Evolutionary conservation across 129 eudicot genomes (phyloP).

Genomic region (Deinandra increscens): DNA sequence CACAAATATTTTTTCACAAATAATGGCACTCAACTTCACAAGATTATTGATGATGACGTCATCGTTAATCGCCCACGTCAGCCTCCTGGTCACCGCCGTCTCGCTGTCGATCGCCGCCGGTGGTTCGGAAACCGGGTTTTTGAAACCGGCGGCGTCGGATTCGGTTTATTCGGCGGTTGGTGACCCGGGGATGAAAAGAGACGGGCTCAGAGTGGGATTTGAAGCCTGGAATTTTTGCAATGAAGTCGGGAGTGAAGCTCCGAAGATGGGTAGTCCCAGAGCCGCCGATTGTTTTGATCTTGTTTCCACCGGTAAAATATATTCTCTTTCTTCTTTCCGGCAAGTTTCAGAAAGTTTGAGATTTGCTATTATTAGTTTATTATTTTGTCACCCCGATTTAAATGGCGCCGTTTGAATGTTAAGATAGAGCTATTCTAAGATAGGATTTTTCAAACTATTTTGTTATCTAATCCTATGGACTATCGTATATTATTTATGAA

Average conservation of each 20-base stretch:
- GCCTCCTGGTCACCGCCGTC: neutral
- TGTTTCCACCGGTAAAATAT: conserved; percentile 5
- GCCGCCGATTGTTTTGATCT: conserved; percentile 88
- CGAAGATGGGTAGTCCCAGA: conserved; percentile 83
- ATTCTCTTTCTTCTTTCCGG: too few species aligned
- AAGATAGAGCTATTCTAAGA: too few species aligned
- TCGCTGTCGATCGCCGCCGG: neutral
- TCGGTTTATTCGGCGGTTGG: conserved; percentile 55
- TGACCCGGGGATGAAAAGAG: conserved; percentile 83
- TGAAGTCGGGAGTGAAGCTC: conserved; percentile 87
- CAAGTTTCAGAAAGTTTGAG: too few species aligned
- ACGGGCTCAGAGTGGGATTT: conserved; percentile 67
- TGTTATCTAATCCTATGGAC: too few species aligned
- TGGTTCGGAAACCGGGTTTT: neutral
- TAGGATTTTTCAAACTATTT: too few species aligned
- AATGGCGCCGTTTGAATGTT: too few species aligned
- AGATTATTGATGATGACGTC: conserved; percentile 14
- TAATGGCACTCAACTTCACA: conserved; percentile 4
- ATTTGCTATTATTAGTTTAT: too few species aligned
- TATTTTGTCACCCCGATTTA: too few species aligned
- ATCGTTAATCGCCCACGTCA: conserved; percentile 5
- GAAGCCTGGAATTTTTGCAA: conserved; percentile 93
- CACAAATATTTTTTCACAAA: conserved; percentile 20
- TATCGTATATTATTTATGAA: too few species aligned
- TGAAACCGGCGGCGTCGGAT: neutral